Percentiles rank a stretch among this genome's conserved stretches.
Conservation (phyloP, 768 basidiomycete genomes). For the Rhizopogon roseolus region DNA sequence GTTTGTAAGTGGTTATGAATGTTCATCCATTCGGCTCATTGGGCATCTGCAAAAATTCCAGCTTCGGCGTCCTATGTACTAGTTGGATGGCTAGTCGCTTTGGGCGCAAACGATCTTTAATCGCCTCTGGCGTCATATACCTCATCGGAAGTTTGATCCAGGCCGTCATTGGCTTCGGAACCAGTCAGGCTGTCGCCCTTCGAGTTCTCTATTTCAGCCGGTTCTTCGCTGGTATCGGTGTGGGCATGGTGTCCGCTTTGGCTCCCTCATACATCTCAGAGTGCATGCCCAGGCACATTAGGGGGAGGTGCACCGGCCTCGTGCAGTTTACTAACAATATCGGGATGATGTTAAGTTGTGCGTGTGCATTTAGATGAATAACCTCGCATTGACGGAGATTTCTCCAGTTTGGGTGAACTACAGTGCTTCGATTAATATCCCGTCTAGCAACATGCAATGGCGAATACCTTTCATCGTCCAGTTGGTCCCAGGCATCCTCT, state of each 20-base stretch:
- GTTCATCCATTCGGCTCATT: background rate
- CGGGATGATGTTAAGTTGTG: constrained; percentile 23
- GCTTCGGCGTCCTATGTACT: constrained; percentile 35
- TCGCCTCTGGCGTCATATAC: constrained; percentile 38
- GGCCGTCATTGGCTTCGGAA: constrained; percentile 33
- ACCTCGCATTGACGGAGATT: background rate
- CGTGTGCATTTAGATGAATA: background rate
- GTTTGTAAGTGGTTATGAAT: constrained; percentile 28
- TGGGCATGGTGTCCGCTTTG: constrained; percentile 43
- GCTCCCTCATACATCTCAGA: constrained; percentile 44
- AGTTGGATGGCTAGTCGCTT: constrained; percentile 32
- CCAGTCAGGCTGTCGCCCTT: constrained; percentile 23
- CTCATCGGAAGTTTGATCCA: constrained; percentile 39
- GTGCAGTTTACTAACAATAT: constrained; percentile 26
- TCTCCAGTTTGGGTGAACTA: constrained; percentile 40
- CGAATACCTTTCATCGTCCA: constrained; percentile 43
- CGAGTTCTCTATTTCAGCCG: constrained; percentile 37
- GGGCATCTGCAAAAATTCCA: constrained; percentile 7
- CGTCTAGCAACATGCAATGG: constrained; percentile 36
- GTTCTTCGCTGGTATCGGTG: constrained; percentile 53
- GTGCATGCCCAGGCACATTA: constrained; percentile 35
- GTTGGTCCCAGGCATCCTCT: constrained; percentile 42
- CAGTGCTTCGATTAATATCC: constrained; percentile 29
- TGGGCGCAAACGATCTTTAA: constrained; percentile 37
- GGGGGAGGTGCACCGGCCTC: constrained; percentile 40